Evolutionary conservation across 2,329 filamentous ascomycete species (phyloP).

Genomic region (Gyromitra esculenta): DNA sequence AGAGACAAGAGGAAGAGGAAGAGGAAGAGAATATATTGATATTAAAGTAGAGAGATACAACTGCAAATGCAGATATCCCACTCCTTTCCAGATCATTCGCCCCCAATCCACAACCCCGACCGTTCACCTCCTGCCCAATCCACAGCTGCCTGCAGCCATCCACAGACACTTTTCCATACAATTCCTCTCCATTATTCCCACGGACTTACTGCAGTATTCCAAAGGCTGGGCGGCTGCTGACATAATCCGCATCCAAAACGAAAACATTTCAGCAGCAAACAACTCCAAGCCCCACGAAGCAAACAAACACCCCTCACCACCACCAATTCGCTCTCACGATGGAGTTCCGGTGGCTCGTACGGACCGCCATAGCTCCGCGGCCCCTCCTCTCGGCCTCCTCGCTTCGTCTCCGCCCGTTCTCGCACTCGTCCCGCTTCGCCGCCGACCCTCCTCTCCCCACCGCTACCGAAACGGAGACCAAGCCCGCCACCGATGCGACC

Average conservation of each 20-base stretch:
- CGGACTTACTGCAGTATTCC: too few relatives aligned
- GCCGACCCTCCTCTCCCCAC: slow-evolving; percentile 23
- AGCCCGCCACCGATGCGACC: neutral
- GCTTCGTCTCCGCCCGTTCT: slow-evolving; percentile 34
- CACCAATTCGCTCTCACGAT: slow-evolving; percentile 22
- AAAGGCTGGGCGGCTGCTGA: slow-evolving; percentile 19
- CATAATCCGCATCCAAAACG: slow-evolving; percentile 3
- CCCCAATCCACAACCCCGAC: too few relatives aligned
- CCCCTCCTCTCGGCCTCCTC: slow-evolving; percentile 8
- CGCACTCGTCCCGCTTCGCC: slow-evolving; percentile 27
- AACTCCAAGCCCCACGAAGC: neutral
- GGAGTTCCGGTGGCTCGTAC: slow-evolving; percentile 46
- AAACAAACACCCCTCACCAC: neutral
- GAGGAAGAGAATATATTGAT: too few relatives aligned
- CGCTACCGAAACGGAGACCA: neutral
- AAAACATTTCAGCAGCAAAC: slow-evolving; percentile 15
- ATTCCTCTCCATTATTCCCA: neutral
- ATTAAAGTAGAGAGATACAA: too few relatives aligned
- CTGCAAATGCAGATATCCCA: too few relatives aligned
- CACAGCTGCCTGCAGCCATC: too few relatives aligned
- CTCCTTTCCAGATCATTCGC: too few relatives aligned
- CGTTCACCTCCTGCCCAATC: too few relatives aligned
- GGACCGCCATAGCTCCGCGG: slow-evolving; percentile 12
- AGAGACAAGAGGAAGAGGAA: too few relatives aligned
- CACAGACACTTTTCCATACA: neutral